Percentiles rank a stretch among this genome's conserved stretches.
Evolutionary conservation across 148 eudicot species (phyloP).

Genomic region (Selenicereus undatus): DNA sequence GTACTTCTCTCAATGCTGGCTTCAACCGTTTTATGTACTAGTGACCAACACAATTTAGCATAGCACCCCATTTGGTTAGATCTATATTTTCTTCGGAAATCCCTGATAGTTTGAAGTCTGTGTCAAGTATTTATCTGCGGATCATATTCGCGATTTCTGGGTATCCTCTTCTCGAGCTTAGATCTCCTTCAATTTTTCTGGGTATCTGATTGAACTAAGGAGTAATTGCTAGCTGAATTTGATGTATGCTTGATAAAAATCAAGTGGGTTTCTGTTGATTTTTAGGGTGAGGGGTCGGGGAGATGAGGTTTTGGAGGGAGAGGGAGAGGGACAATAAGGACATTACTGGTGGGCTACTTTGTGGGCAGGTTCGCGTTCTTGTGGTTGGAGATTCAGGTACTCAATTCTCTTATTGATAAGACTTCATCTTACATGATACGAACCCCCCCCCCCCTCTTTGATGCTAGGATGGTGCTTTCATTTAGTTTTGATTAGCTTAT

Average conservation of each 20-base stretch:
- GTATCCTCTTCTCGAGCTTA: neutral
- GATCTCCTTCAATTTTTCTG: neutral
- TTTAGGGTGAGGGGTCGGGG: neutral
- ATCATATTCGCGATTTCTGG: neutral
- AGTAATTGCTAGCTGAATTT: slow-evolving; percentile 8
- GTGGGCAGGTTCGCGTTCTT: slow-evolving; percentile 88
- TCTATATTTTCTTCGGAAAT: neutral
- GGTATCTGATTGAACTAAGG: neutral
- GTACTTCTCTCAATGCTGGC: neutral
- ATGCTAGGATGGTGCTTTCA: neutral
- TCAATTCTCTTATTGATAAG: neutral
- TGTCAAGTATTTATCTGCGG: neutral
- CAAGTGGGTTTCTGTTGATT: slow-evolving; percentile 10
- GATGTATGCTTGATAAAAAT: neutral
- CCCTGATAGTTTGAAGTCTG: neutral
- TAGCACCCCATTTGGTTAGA: neutral
- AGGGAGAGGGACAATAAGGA: slow-evolving; percentile 63
- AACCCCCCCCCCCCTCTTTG: neutral
- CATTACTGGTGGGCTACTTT: slow-evolving; percentile 61
- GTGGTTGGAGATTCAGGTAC: slow-evolving; percentile 92
- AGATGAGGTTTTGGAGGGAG: slow-evolving; percentile 87
- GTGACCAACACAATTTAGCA: neutral
- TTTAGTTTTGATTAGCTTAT: slow-evolving; percentile 6
- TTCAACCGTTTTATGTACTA: neutral
- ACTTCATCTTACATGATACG: neutral